phyloP scores from a whole-genome alignment of 1,284 basidiomycete species.

The Tilletia indica region DNA sequence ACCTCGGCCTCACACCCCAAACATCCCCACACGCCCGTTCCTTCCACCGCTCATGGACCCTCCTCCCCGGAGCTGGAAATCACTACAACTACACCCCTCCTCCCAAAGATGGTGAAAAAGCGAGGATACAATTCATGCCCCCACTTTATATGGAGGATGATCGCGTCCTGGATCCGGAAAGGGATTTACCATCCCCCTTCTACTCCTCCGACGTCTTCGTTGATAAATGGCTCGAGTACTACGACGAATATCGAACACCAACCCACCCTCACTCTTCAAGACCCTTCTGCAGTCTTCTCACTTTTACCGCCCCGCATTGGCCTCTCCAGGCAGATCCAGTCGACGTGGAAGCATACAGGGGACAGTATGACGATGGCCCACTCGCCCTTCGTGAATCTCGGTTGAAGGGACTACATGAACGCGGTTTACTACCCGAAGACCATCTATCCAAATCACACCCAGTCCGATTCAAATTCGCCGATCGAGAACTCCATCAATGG shows the following conservation, averaged over 20 bases:
- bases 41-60: constrained; percentile 47
- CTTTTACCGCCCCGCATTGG: constrained; percentile 41
- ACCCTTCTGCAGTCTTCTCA: constrained; percentile 27
- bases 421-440: constrained; percentile 39
- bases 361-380: constrained; percentile 50
- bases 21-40: constrained; percentile 41
- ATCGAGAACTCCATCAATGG: constrained; percentile 33
- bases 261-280: constrained; percentile 9
- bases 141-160: constrained; percentile 28
- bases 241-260: constrained; percentile 13
- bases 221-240: constrained; percentile 29
- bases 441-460: constrained; percentile 32
- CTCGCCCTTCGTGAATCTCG: constrained; percentile 42
- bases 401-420: constrained; percentile 34
- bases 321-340: constrained; percentile 34
- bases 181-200: constrained; percentile 28
- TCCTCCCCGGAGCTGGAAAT: constrained; percentile 51
- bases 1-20: constrained; percentile 48
- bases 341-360: constrained; percentile 43
- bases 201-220: constrained; percentile 35
- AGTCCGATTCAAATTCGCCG: constrained; percentile 13
- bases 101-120: constrained; percentile 26
- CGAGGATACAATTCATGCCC: constrained; percentile 23
- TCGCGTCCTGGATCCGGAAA: constrained; percentile 12
- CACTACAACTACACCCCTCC: constrained; percentile 48